Base-by-base conservation (phyloP, 495 filamentous ascomycete genomes). In the Hypoxylon perforatum region DNA sequence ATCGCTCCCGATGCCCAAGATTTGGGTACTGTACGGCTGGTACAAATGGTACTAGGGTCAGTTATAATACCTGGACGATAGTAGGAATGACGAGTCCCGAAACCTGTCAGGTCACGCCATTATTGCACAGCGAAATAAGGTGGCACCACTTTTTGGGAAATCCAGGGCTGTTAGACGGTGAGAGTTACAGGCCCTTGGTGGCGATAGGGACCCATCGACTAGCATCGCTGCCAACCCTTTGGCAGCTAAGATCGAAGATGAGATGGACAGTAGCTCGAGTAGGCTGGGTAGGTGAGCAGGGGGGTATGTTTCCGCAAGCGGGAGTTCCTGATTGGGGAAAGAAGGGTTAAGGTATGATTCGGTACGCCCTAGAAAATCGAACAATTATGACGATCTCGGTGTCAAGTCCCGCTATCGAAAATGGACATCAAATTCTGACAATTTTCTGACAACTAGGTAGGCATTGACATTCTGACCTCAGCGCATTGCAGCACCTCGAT, bases 191-290 rank as follows among this genome's bases (percentile, higher is more conserved):
- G 47, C 66, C 63, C 47, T 64, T 61, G 55, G 66, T 69, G 66
- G 66, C 66, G 61, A 70, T 70, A 50, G 63, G n/a, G 58, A 5
- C 53, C 67, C 57, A 66, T 70, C 57, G 62, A 63, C 67, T 66
- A 65, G 67, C 57, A 70, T 70, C 62, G 65, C 53, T 59, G 54
- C 63, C 67, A 70, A 60, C 67, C 57, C 58, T 70, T 67, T 70
- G 67, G 67, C 67, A 70, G 67, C 63, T 70, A 52, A 70, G 67
- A 70, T 70, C 67, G 67, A 70, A 70, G 67, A 70, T 70, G 67
- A 70, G 61, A 66, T 70, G 67, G 63, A 62, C 62, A 62, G 67
- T 65, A 45, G 39, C 25, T 59, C n/a, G n/a, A n/a, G n/a, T n/a
- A n/a, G n/a, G n/a, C n/a, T n/a, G n/a, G n/a, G n/a, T 57, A 47